Evolutionary conservation across 305 asterid species (phyloP), one percentile per base, ranked within the genome.

Genomic region (Caryopteris hybrid): DNA sequence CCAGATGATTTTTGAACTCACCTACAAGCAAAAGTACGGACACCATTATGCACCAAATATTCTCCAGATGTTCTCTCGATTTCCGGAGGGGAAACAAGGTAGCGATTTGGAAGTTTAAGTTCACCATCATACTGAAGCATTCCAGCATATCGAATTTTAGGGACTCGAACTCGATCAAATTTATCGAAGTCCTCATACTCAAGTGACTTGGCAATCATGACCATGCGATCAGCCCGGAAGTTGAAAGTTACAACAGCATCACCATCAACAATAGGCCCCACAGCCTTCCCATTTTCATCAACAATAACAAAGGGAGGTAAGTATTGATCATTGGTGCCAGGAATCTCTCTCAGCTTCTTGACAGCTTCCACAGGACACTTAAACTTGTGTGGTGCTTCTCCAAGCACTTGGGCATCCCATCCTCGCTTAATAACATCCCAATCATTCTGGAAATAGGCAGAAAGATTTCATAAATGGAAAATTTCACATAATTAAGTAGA

Each of bases 81-180:
- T 73, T 85, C 92, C 8, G 97, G 99, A 59, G 97, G 99, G 74
- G 96, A 87, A 71, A 94, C 99, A 38, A 94, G 96, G 83, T 91
- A 94, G 12, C 67, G 79, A 54, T 61, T 91, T 55, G 99, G 99
- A 72, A 94, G 99, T 76, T 90, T 87, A 78, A 93, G 85, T 76
- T 93, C 99, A 52, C 99, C 97, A 64, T 93, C 99, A 66, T 93
- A 93, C 75, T 93, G 97, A 76, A 93, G 99, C 99, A 93, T 88
- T 27, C 99, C 97, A 60, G 99, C 97, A 54, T 89, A 91, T 46
- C 88, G 90, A 45, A 89, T 94, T 69, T 87, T 91, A 51, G 97
- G 97, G 61, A 79, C 66, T 54, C 99, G 75, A 64, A 94, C 99
- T 41, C 97, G 78, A 47, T 94, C 97, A 72, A 94, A 94, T 70